phyloP scores from a whole-genome alignment of 352 stramenopile genomes.

The Elongisporangium anandrum region DNA sequence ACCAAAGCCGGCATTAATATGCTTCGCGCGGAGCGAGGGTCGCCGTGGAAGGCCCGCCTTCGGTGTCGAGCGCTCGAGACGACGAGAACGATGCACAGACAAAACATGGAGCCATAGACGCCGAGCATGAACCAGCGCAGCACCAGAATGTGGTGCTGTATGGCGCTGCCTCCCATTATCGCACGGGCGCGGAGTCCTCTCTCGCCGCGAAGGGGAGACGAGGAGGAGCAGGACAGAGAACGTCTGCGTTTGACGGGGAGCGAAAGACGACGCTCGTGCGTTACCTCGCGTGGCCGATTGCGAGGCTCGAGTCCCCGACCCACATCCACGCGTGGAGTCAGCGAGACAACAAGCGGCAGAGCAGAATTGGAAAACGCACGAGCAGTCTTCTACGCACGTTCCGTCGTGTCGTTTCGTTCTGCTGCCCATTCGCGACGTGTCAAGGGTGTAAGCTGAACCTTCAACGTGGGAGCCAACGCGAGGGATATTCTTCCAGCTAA shows the following conservation, averaged over 20 bases:
- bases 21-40: slow-evolving; percentile 5
- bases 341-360: background rate
- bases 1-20: slow-evolving; percentile 12
- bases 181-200: background rate
- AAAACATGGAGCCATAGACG: slow-evolving; percentile 12
- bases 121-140: slow-evolving; percentile 5
- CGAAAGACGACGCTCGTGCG: background rate
- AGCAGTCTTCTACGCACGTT: background rate
- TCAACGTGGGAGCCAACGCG: background rate
- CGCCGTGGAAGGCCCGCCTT: background rate
- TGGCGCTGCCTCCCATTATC: slow-evolving; percentile 1
- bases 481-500: background rate
- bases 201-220: slow-evolving; percentile 1
- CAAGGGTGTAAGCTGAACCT: background rate
- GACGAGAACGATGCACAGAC: slow-evolving; percentile 8
- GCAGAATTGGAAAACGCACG: background rate
- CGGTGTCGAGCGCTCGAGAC: slow-evolving; percentile 8
- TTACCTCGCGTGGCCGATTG: background rate
- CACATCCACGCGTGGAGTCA: background rate
- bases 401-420: background rate
- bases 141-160: slow-evolving; percentile 7
- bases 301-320: background rate
- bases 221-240: background rate
- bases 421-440: background rate
- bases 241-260: background rate